A percentile compares a stretch with the other conserved stretches of the same genome.
These are phyloP conservation scores for Sugiyamaella neomexicana DNA, from an alignment of 1,139 yeast species.

Conservation along the genomic window DNA sequence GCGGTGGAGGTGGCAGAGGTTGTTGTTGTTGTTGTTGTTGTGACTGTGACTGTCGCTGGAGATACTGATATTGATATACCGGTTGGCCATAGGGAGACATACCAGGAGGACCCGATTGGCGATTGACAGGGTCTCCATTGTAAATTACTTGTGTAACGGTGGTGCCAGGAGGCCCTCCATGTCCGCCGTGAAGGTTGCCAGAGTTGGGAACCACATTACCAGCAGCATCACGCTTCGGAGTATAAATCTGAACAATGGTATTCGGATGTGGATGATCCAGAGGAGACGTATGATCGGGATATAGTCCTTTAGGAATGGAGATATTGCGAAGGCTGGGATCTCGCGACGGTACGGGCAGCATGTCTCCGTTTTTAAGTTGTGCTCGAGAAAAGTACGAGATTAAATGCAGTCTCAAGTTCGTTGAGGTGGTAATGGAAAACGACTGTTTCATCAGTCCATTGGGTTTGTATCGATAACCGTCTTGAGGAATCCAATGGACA, in stretches of 20 bases:
- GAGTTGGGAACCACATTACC: constrained; percentile 6
- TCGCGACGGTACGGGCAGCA: constrained; percentile 43
- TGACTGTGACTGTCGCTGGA: constrained; percentile 16
- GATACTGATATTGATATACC: not conserved
- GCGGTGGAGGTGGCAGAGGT: constrained; percentile 15
- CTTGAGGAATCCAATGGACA: constrained; percentile 30
- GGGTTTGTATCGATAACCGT: constrained; percentile 44
- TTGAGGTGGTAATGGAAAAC: constrained; percentile 55
- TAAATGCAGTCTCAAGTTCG: constrained; percentile 55
- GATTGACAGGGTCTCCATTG: not conserved
- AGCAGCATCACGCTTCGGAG: constrained; percentile 17
- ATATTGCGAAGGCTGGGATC: constrained; percentile 43
- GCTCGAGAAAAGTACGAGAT: constrained; percentile 51
- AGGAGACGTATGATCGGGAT: constrained; percentile 40
- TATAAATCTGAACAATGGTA: constrained; percentile 21
- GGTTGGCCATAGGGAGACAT: constrained; percentile 2
- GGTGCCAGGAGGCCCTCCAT: constrained; percentile 13
- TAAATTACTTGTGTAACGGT: constrained; percentile 10
- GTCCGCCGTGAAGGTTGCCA: constrained; percentile 5
- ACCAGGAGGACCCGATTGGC: not conserved
- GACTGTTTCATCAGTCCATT: constrained; percentile 62
- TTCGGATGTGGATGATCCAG: constrained; percentile 22
- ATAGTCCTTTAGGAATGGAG: constrained; percentile 43
- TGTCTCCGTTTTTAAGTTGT: constrained; percentile 32
- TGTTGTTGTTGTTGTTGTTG: constrained; percentile 21